These are phyloP conservation scores for Lathyrus tuberosus DNA, from an alignment of 306 rosid species.

Conservation along the genomic window DNA sequence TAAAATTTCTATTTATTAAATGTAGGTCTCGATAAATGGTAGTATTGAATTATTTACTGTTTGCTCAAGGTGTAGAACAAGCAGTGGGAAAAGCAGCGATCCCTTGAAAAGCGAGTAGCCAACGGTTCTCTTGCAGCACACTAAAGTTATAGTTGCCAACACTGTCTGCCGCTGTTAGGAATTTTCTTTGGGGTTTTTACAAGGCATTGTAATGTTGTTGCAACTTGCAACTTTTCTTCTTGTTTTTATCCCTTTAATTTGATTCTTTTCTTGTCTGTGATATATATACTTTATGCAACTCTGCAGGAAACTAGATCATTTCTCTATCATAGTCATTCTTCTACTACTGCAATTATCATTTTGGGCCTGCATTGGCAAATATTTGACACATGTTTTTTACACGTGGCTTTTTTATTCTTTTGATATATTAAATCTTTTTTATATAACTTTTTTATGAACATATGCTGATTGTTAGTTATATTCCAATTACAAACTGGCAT, in stretches of 20 bases:
- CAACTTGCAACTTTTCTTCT: slow-evolving; percentile 22
- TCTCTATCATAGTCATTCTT: slow-evolving; percentile 21
- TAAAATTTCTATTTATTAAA: slow-evolving; percentile 4
- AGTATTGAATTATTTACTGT: slow-evolving; percentile 38
- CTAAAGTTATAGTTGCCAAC: slow-evolving; percentile 33
- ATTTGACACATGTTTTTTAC: background rate
- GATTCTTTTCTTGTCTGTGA: background rate
- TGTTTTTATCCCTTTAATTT: slow-evolving; percentile 5
- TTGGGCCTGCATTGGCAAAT: slow-evolving; percentile 18
- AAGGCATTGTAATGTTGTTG: slow-evolving; percentile 30
- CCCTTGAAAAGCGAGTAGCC: slow-evolving; percentile 59
- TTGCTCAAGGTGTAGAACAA: slow-evolving; percentile 74
- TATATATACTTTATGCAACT: background rate
- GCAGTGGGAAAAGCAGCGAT: slow-evolving; percentile 46
- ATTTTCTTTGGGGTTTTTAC: background rate
- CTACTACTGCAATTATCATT: background rate
- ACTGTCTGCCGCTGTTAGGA: slow-evolving; percentile 3
- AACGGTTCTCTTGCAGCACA: slow-evolving; percentile 12
- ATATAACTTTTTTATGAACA: background rate
- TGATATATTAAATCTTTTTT: background rate
- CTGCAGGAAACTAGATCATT: background rate
- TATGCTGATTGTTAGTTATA: background rate
- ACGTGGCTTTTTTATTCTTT: background rate
- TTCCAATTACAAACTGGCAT: background rate
- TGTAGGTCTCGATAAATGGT: slow-evolving; percentile 15